Conservation (phyloP, 805 yeast genomes). For the Yarrowia sp. region DNA sequence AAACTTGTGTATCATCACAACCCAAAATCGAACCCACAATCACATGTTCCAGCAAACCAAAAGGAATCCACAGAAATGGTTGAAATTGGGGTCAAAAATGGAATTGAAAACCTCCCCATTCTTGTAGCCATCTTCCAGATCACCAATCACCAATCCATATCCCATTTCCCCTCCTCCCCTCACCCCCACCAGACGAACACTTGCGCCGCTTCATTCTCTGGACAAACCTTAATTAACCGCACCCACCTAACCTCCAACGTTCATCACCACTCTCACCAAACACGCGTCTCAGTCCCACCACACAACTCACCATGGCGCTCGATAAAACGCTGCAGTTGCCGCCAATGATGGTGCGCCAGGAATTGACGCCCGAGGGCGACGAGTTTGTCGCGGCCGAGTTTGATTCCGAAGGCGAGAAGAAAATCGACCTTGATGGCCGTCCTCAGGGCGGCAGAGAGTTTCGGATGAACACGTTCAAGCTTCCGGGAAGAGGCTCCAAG, state of each 20-base stretch:
- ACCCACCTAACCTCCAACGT: background rate
- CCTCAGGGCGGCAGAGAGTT: conserved; percentile 42
- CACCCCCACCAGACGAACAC: too few relatives aligned
- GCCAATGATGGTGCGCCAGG: conserved; percentile 18
- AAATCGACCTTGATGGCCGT: conserved; percentile 43
- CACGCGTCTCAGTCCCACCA: background rate
- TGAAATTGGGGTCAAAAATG: too few relatives aligned
- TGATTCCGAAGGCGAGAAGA: conserved; percentile 48
- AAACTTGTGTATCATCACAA: too few relatives aligned
- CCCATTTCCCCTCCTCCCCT: too few relatives aligned
- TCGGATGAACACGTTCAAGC: conserved; percentile 42
- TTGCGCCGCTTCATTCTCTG: too few relatives aligned
- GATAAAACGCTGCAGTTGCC: conserved; percentile 22
- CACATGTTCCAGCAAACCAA: background rate
- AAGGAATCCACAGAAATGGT: too few relatives aligned
- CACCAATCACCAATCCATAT: too few relatives aligned
- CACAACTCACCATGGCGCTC: background rate
- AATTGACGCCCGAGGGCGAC: conserved; percentile 34
- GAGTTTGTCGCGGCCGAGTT: conserved; percentile 37
- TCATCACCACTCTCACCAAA: background rate
- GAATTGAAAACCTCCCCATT: too few relatives aligned
- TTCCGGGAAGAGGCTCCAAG: conserved; percentile 41
- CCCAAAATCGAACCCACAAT: background rate
- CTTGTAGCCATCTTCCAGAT: too few relatives aligned
- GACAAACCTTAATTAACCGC: too few relatives aligned